Base-by-base conservation (phyloP, 2,329 filamentous ascomycete species). In the Diaporthe destruens region DNA sequence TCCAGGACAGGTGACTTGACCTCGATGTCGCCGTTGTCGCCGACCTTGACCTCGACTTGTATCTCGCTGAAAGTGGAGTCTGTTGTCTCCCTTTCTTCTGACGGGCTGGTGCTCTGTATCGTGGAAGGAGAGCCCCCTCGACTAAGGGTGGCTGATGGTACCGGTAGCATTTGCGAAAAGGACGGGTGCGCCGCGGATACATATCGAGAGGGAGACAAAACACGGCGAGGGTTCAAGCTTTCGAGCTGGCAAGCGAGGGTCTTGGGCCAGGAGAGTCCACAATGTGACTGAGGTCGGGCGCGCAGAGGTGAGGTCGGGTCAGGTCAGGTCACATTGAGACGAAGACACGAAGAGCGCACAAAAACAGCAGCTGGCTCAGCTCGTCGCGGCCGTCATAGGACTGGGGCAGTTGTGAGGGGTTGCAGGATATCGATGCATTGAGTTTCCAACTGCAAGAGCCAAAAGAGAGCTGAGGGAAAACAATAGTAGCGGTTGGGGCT, bases 51-150 rank as follows among this genome's bases (percentile, higher is more conserved):
- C 68, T 72, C 57, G 32, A 69, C 67, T 32, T 71, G 70, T 57
- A 69, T 74, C 57, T 74, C 72, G 66, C 70, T 74, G 47, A 74
- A 74, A 49, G 72, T 72, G 66, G 72, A 74, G 29, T 72, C 71
- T 20, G 42, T 71, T 49, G 72, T 74, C 57, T 74, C 72, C 53
- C 68, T 61, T 20, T 70, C 68, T 44, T 74, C 68, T 25, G 72
- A 72, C 20, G 72, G 72, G 39, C 65, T 74, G 70, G 72, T 61
- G 55, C 49, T 59, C 49, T 57, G 56, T 70, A 39, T 51, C 44
- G 72, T 70, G 29, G 72, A 72, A 63, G 72, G 59, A 42, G 39
- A 70, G 66, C 71, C 72, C 69, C 72, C 72, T 66, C 65, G 63
- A 71, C n/a, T 53, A 72, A 63, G 56, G 72, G 72, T 70, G 72